A percentile compares a stretch with the other conserved stretches of the same genome.
phyloP scores from a whole-genome alignment of 225 moss, liverwort and hornwort species.

The Sphagnum tenellum region DNA sequence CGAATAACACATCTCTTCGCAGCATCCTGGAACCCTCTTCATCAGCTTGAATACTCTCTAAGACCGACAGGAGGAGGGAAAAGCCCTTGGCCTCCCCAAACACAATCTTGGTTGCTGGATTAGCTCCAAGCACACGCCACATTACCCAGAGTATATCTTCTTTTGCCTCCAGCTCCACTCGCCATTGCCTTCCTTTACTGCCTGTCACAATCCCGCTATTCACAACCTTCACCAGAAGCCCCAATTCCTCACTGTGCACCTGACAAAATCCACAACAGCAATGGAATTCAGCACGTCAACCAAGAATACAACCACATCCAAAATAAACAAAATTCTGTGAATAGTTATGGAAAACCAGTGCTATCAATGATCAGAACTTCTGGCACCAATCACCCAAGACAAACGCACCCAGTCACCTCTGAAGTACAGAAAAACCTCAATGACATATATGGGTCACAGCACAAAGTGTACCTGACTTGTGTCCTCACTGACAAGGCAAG shows the following conservation, averaged over 20 bases:
- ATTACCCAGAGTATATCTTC: slow-evolving; percentile 83
- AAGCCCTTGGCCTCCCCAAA: slow-evolving; percentile 90
- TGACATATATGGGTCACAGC: too few species aligned
- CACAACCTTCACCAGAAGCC: slow-evolving; percentile 59
- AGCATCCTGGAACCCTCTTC: slow-evolving; percentile 10
- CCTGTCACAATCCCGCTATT: slow-evolving; percentile 52
- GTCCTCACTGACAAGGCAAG: slow-evolving; percentile 83
- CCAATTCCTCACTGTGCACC: slow-evolving; percentile 75
- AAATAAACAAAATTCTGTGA: neutral
- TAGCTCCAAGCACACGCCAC: slow-evolving; percentile 75
- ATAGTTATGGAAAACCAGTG: too few species aligned
- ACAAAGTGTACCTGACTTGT: slow-evolving; percentile 45
- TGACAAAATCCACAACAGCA: slow-evolving; percentile 17
- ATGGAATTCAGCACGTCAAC: slow-evolving; percentile 4
- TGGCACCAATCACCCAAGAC: neutral
- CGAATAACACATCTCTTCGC: slow-evolving; percentile 10
- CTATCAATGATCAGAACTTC: neutral
- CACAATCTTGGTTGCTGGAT: slow-evolving; percentile 48
- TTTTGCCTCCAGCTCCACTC: slow-evolving; percentile 56
- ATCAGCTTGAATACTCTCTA: slow-evolving; percentile 57
- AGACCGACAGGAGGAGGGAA: slow-evolving; percentile 57
- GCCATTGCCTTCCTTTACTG: slow-evolving; percentile 64
- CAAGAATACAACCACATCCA: neutral
- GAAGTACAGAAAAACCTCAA: neutral
- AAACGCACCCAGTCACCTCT: neutral